Percentiles rank a stretch among this genome's conserved stretches.
phyloP scores from a whole-genome alignment of 2,329 filamentous ascomycete genomes.

The Fusarium lyarnte region DNA sequence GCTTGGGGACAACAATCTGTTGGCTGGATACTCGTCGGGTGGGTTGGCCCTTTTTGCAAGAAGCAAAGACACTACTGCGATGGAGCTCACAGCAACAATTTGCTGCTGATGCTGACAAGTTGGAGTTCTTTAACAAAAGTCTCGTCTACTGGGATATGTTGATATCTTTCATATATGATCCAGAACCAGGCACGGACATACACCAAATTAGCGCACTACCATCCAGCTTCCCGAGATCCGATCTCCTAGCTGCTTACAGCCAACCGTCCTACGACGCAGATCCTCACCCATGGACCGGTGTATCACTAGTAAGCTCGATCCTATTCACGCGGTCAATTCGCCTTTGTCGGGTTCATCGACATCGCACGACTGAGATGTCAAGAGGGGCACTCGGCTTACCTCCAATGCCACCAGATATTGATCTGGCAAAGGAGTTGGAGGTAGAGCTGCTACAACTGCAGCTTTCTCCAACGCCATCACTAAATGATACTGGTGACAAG shows the following conservation, averaged over 20 bases:
- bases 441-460: background rate
- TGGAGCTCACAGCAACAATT: background rate
- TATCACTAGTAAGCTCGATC: background rate
- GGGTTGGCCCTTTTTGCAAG: background rate
- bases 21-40: background rate
- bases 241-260: fast-evolving
- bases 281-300: background rate
- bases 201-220: background rate
- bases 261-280: background rate
- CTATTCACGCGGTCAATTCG: background rate
- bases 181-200: fast-evolving
- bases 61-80: background rate
- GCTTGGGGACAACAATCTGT: background rate
- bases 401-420: fast-evolving
- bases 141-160: background rate
- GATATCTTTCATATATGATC: background rate
- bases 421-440: background rate
- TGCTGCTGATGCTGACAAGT: fast-evolving
- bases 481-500: fast-evolving
- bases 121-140: background rate
- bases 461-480: background rate
- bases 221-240: fast-evolving
- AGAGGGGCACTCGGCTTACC: fast-evolving
- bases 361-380: background rate
- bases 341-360: background rate